A percentile compares a stretch with the other conserved stretches of the same genome.
phyloP scores from a whole-genome alignment of 1,284 basidiomycete species.

The Boletellus sp. region DNA sequence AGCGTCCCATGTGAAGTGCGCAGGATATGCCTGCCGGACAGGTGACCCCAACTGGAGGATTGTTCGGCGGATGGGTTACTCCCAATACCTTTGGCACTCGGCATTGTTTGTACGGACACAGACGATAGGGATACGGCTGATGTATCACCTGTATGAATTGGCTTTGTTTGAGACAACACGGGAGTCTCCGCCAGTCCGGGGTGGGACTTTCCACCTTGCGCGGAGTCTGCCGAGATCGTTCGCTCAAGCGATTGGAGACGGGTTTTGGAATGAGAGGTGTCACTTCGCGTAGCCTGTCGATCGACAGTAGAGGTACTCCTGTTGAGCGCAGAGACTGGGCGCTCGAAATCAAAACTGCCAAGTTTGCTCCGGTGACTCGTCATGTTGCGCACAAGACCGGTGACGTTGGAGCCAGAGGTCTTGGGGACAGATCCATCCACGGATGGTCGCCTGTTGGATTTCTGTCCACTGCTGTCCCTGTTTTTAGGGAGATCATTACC shows the following conservation, averaged over 20 bases:
- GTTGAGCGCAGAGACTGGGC: constrained; percentile 42
- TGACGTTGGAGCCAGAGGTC: constrained; percentile 1
- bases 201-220: constrained; percentile 15
- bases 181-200: constrained; percentile 18
- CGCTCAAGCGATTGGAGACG: constrained; percentile 21
- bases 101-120: constrained; percentile 32
- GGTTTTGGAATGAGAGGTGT: constrained; percentile 10
- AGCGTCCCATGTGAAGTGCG: constrained; percentile 37
- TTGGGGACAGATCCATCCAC: constrained; percentile 10
- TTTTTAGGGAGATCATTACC: constrained; percentile 27
- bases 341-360: constrained; percentile 73
- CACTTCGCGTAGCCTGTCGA: constrained; percentile 12
- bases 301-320: constrained; percentile 29
- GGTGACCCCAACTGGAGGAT: constrained; percentile 35
- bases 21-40: constrained; percentile 26
- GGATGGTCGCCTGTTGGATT: constrained; percentile 6
- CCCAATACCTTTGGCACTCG: constrained; percentile 24
- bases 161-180: constrained; percentile 16
- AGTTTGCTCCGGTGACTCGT: constrained; percentile 43
- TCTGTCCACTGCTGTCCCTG: constrained; percentile 22
- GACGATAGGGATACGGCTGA: constrained; percentile 33
- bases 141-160: constrained; percentile 26
- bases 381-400: constrained; percentile 24
- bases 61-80: constrained; percentile 16
- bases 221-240: constrained; percentile 28